phyloP scores from a whole-genome alignment of 208 protist genomes.

The Phytomonas sp. region DNA sequence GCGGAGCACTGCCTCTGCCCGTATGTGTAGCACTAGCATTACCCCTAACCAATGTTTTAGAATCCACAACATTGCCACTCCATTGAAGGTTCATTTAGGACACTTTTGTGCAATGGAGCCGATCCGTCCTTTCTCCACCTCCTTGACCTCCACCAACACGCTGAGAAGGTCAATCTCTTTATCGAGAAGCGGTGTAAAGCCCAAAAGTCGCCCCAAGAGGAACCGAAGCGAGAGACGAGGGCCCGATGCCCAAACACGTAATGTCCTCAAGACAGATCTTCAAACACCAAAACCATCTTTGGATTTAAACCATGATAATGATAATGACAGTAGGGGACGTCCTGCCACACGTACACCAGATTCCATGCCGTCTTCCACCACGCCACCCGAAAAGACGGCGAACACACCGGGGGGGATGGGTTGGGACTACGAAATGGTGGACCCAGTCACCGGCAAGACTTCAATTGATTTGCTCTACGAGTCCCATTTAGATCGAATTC shows the following conservation, averaged over 20 bases:
- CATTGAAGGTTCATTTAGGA: background rate
- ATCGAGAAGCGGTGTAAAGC: background rate
- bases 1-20: background rate
- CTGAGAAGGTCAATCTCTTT: background rate
- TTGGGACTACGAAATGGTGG: slow-evolving; percentile 53
- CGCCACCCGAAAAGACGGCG: background rate
- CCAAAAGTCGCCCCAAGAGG: background rate
- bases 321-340: background rate
- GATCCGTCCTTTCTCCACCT: background rate
- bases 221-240: background rate
- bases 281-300: background rate
- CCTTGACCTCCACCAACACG: background rate
- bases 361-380: background rate
- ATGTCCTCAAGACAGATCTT: background rate
- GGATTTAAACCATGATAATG: background rate
- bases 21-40: background rate
- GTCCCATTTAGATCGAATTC: slow-evolving; percentile 38
- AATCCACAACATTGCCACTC: background rate
- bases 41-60: background rate
- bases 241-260: background rate
- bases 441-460: slow-evolving; percentile 44
- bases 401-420: slow-evolving; percentile 6
- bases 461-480: slow-evolving; percentile 58
- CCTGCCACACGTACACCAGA: background rate
- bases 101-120: background rate